Conservation (phyloP, 1,139 yeast genomes). For the Lodderomyces oxycetoniae region DNA sequence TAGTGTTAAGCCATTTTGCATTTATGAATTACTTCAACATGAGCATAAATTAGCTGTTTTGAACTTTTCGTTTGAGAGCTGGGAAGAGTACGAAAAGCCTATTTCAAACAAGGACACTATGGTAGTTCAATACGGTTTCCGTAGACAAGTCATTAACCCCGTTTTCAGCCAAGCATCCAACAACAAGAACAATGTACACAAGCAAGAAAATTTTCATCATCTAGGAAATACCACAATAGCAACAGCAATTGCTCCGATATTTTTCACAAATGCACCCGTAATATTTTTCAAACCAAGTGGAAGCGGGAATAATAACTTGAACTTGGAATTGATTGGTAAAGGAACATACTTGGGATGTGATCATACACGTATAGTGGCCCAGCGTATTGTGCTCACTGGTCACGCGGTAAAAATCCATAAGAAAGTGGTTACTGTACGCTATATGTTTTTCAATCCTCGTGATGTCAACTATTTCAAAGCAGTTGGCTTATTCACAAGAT, state of each 20-base stretch:
- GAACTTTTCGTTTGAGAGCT: constrained; percentile 75
- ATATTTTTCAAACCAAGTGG: constrained; percentile 60
- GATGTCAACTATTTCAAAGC: constrained; percentile 90
- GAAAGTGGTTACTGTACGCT: constrained; percentile 84
- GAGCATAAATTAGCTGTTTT: constrained; percentile 84
- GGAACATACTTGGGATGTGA: constrained; percentile 89
- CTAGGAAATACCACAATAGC: constrained; percentile 72
- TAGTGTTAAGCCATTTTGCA: constrained; percentile 45
- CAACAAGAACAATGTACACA: constrained; percentile 80
- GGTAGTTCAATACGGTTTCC: constrained; percentile 87
- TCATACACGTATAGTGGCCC: constrained; percentile 77
- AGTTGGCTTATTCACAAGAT: constrained; percentile 85
- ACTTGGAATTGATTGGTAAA: constrained; percentile 71
- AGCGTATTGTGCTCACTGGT: constrained; percentile 87
- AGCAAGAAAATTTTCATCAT: constrained; percentile 78
- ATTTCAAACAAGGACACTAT: constrained; percentile 74
- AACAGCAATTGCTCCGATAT: constrained; percentile 85
- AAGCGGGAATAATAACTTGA: constrained; percentile 35
- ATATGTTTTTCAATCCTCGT: constrained; percentile 93
- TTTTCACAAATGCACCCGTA: constrained; percentile 80
- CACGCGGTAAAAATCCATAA: constrained; percentile 95
- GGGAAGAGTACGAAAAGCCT: constrained; percentile 87
- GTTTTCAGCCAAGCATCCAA: constrained; percentile 75
- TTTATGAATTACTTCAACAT: constrained; percentile 74
- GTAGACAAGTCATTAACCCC: constrained; percentile 84